phyloP scores from a whole-genome alignment of 306 rosid genomes.

The Sophora flavescens region DNA sequence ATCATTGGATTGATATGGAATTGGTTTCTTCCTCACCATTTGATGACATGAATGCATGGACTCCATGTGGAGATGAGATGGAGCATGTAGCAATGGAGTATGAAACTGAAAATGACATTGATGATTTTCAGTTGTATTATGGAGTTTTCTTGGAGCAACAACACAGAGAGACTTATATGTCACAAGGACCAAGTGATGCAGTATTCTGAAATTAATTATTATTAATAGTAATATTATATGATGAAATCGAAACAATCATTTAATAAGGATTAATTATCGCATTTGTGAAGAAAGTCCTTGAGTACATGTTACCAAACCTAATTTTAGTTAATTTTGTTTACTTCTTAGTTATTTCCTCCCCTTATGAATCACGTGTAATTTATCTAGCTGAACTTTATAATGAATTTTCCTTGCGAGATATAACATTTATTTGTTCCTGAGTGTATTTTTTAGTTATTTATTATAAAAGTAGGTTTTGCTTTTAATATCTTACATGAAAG shows the following conservation, averaged over 20 bases:
- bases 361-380: background rate
- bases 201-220: conserved; percentile 23
- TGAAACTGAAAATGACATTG: conserved; percentile 41
- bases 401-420: background rate
- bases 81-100: conserved; percentile 36
- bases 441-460: background rate
- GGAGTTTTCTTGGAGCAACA: conserved; percentile 50
- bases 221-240: background rate
- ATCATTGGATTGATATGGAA: conserved; percentile 50
- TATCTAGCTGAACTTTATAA: background rate
- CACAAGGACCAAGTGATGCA: conserved; percentile 37
- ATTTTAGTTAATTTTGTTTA: background rate
- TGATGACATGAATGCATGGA: conserved; percentile 51
- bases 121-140: conserved; percentile 39
- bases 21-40: conserved; percentile 41
- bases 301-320: background rate
- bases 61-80: conserved; percentile 41
- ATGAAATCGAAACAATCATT: background rate
- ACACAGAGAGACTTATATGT: conserved; percentile 17
- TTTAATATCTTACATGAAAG: no score
- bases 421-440: background rate
- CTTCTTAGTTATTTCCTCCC: background rate
- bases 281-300: conserved; percentile 9
- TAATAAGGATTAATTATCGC: conserved; percentile 6
- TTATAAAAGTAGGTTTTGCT: no score